phyloP scores from a whole-genome alignment of 495 filamentous ascomycete genomes.

The Penicillium coprophilum region DNA sequence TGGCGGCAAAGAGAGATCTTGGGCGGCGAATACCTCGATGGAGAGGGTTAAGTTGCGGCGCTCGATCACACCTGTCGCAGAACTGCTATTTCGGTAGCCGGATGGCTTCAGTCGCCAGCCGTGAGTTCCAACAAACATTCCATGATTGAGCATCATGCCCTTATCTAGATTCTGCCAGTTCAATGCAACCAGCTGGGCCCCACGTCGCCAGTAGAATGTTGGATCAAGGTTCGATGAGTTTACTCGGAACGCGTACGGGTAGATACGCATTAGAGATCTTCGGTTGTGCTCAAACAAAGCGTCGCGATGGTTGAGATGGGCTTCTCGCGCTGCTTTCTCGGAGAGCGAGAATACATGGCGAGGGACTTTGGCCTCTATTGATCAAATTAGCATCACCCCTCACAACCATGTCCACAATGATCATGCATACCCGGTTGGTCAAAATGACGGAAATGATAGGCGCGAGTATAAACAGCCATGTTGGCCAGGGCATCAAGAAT shows the following conservation, averaged over 20 bases:
- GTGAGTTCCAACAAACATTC: conserved; percentile 77
- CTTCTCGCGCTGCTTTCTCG: conserved; percentile 71
- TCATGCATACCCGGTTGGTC: conserved; percentile 50
- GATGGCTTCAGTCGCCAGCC: conserved; percentile 86
- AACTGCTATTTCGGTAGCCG: conserved; percentile 54
- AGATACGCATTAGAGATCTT: conserved; percentile 82
- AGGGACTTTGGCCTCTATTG: conserved; percentile 64
- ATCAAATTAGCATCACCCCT: not conserved
- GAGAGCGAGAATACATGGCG: conserved; percentile 86
- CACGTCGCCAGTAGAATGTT: conserved; percentile 78
- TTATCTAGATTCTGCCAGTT: conserved; percentile 93
- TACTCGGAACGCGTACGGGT: conserved; percentile 80
- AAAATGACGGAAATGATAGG: conserved; percentile 74
- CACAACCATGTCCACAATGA: no score
- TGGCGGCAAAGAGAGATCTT: conserved; percentile 49
- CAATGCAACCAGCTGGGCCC: conserved; percentile 87
- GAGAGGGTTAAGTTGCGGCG: conserved; percentile 42
- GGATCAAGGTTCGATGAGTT: conserved; percentile 85
- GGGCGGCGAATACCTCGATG: conserved; percentile 54
- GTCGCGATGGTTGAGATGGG: conserved; percentile 58
- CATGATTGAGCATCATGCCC: conserved; percentile 94
- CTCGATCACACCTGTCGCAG: conserved; percentile 21
- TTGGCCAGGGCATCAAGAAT: conserved; percentile 70
- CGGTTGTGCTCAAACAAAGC: conserved; percentile 80
- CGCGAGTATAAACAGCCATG: conserved; percentile 79